Percentiles rank a stretch among this genome's conserved stretches.
Evolutionary conservation across 2,329 filamentous ascomycete genomes (phyloP).

Genomic region (Sordariomycetes sp.): DNA sequence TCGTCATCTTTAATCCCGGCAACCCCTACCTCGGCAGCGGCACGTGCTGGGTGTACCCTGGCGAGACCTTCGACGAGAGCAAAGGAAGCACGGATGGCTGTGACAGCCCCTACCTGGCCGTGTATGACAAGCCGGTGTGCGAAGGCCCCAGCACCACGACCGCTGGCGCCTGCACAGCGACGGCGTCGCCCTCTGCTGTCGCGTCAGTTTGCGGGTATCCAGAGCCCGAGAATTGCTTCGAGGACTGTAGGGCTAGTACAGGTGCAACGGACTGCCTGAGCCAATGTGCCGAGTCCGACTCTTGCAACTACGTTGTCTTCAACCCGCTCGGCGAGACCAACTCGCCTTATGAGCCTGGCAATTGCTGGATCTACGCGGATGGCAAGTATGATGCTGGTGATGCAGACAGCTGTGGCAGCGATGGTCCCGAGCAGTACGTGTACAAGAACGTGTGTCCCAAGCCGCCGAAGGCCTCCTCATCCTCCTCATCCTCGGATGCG

Average conservation of each 20-base stretch:
- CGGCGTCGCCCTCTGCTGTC: conserved; percentile 16
- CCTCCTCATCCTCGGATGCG: conserved; percentile 3
- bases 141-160: conserved; percentile 8
- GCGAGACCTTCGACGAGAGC: conserved; percentile 13
- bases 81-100: conserved; percentile 10
- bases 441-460: conserved; percentile 20
- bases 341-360: conserved; percentile 13
- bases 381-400: conserved; percentile 13
- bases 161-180: conserved; percentile 15
- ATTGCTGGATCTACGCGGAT: conserved; percentile 19
- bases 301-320: conserved; percentile 17
- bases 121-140: conserved; percentile 15
- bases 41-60: conserved; percentile 19
- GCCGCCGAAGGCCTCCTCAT: conserved; percentile 5
- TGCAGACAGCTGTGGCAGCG: conserved; percentile 12
- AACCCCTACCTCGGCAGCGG: conserved; percentile 16
- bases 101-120: conserved; percentile 7
- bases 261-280: conserved; percentile 14
- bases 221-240: conserved; percentile 12
- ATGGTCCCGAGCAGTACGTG: conserved; percentile 15
- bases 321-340: conserved; percentile 9
- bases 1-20: conserved; percentile 16
- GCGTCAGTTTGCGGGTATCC: conserved; percentile 20
- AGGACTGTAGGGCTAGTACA: conserved; percentile 11
- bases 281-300: conserved; percentile 13